Percentiles rank a stretch among this genome's conserved stretches.
Conservation (phyloP, 73 alveolate species). For the Tetrahymena thermophila region DNA sequence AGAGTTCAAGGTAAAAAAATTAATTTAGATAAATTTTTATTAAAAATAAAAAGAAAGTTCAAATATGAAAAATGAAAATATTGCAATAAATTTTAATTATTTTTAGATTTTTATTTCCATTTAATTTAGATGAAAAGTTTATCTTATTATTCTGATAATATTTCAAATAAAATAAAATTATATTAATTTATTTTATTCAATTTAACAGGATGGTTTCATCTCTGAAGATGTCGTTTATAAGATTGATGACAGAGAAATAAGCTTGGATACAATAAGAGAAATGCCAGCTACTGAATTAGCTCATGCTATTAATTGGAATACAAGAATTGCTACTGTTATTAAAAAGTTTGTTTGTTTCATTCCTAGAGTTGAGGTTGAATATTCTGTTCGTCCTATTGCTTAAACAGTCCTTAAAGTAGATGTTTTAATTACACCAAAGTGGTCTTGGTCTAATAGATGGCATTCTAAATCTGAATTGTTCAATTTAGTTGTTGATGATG, state of each 20-base stretch:
- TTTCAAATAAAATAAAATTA: too few species aligned
- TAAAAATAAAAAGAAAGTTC: too few species aligned
- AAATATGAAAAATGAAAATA: too few species aligned
- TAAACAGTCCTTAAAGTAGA: slow-evolving; percentile 79
- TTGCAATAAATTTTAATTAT: too few species aligned
- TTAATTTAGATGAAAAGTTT: too few species aligned
- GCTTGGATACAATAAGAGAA: slow-evolving; percentile 57
- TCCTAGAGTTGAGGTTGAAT: slow-evolving; percentile 87
- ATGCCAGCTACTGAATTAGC: slow-evolving; percentile 59
- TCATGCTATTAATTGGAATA: slow-evolving; percentile 33
- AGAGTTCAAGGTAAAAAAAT: slow-evolving; percentile 21
- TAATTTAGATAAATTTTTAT: neutral
- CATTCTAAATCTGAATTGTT: slow-evolving; percentile 86
- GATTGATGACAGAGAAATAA: slow-evolving; percentile 55
- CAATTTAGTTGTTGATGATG: slow-evolving; percentile 89
- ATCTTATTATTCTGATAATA: too few species aligned
- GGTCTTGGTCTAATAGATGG: slow-evolving; percentile 91
- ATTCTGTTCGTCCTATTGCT: slow-evolving; percentile 91
- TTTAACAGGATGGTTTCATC: slow-evolving; percentile 60
- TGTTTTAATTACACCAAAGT: slow-evolving; percentile 62
- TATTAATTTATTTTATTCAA: neutral
- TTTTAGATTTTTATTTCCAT: too few species aligned
- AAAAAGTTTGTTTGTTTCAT: slow-evolving; percentile 71
- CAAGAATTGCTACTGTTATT: slow-evolving; percentile 45
- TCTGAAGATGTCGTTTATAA: slow-evolving; percentile 60